A percentile compares a stretch with the other conserved stretches of the same genome.
These are phyloP conservation scores for Penicillium sp. DNA, from an alignment of 2,329 filamentous ascomycete species.

Conservation along the genomic window DNA sequence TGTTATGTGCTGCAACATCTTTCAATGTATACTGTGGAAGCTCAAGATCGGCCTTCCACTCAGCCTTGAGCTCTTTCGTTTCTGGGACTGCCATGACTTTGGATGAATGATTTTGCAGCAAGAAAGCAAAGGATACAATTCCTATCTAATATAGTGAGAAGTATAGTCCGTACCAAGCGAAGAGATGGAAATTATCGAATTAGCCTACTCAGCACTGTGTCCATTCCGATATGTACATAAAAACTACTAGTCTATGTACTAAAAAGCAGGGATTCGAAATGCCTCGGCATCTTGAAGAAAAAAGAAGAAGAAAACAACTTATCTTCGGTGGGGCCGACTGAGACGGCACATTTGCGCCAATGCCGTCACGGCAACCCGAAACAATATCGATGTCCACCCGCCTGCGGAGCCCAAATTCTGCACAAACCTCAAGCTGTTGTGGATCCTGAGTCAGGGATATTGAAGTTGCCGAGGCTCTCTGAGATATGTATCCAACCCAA, in stretches of 20 bases:
- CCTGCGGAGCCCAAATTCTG: not conserved
- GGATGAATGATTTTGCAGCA: not conserved
- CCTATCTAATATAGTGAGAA: not conserved
- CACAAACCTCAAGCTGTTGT: not conserved
- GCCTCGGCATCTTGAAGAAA: not conserved
- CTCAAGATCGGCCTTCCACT: slow-evolving; percentile 17
- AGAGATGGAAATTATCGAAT: not conserved
- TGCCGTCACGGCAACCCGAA: not conserved
- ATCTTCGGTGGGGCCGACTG: not conserved
- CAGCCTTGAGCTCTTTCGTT: slow-evolving; percentile 15
- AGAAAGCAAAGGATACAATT: not conserved
- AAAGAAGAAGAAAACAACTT: not conserved
- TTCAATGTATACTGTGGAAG: slow-evolving; percentile 26
- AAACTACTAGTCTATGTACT: not conserved
- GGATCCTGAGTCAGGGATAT: slow-evolving; percentile 3
- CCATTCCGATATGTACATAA: not conserved
- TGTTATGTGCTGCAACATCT: slow-evolving; percentile 52
- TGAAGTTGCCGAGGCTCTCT: slow-evolving; percentile 15
- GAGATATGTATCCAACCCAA: not conserved
- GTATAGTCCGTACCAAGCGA: no score
- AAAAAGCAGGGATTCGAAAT: not conserved
- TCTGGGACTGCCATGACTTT: slow-evolving; percentile 12
- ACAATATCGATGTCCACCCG: not conserved
- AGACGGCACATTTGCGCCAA: not conserved
- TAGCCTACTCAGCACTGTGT: not conserved